Conservation (phyloP, 805 yeast species). For the Clavispora carvajalis region DNA sequence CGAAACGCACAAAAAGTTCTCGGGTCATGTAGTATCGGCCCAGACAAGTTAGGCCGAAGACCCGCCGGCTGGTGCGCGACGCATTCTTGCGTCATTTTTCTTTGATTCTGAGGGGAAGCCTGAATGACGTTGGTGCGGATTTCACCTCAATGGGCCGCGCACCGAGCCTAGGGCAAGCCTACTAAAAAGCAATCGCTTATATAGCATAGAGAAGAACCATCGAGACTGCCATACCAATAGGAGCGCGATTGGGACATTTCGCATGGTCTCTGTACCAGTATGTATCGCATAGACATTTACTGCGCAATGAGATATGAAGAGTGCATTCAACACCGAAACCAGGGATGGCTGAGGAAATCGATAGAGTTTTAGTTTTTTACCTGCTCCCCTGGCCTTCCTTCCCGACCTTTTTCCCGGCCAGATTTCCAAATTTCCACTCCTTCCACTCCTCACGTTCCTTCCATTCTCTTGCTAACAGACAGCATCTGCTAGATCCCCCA, state of each 20-base stretch:
- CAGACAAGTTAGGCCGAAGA: background rate
- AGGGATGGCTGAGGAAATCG: background rate
- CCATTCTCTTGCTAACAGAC: background rate
- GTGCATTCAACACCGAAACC: slow-evolving; percentile 1
- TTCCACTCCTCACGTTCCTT: background rate
- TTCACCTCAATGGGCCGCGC: no score
- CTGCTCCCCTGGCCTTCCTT: no score
- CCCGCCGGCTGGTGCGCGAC: background rate
- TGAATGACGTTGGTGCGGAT: background rate
- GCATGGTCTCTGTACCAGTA: background rate
- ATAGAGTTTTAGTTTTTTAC: background rate
- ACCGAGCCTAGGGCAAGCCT: background rate
- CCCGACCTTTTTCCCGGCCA: background rate
- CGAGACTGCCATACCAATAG: background rate
- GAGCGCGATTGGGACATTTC: no score
- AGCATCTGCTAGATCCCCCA: background rate
- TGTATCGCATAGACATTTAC: background rate
- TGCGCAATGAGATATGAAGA: background rate
- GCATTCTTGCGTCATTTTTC: background rate
- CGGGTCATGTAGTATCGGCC: background rate
- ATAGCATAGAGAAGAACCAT: background rate
- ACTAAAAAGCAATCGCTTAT: background rate
- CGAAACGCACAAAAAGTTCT: no score
- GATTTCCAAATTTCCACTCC: background rate
- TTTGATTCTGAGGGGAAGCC: background rate